phyloP scores from a whole-genome alignment of 2,329 filamentous ascomycete species.

The Aureobasidium melanogenum region DNA sequence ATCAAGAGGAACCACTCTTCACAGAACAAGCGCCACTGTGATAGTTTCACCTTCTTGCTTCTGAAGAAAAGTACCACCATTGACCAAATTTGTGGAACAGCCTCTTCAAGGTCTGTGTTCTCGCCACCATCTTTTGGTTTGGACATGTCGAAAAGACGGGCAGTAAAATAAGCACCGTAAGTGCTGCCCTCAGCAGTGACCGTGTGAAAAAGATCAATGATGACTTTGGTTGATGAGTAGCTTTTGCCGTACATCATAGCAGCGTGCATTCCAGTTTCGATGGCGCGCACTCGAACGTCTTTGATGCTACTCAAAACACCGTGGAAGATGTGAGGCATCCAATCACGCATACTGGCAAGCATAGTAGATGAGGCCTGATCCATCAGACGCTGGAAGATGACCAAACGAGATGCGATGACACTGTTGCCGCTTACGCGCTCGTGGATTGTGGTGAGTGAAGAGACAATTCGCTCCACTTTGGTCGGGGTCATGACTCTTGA shows the following conservation, averaged over 20 bases:
- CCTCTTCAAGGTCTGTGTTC: constrained; percentile 40
- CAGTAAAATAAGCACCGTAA: constrained; percentile 61
- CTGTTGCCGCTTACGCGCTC: constrained; percentile 69
- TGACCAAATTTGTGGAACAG: constrained; percentile 82
- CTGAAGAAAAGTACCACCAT: constrained; percentile 70
- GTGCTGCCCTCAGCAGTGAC: constrained; percentile 44
- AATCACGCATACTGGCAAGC: constrained; percentile 58
- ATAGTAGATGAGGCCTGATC: constrained; percentile 63
- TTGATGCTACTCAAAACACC: constrained; percentile 72
- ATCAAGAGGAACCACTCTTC: constrained; percentile 69
- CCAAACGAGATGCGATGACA: constrained; percentile 65
- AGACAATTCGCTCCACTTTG: constrained; percentile 61
- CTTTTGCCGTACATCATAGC: constrained; percentile 62
- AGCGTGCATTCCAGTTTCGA: constrained; percentile 63
- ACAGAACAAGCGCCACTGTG: constrained; percentile 60
- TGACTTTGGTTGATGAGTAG: constrained; percentile 55
- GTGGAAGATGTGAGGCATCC: constrained; percentile 74
- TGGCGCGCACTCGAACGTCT: constrained; percentile 66
- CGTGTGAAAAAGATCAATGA: constrained; percentile 54
- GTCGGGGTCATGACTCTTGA: constrained; percentile 63
- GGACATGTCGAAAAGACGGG: constrained; percentile 60
- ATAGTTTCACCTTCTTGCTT: constrained; percentile 47
- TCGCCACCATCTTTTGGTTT: constrained; percentile 37
- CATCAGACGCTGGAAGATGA: constrained; percentile 70
- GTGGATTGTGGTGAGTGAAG: constrained; percentile 62